Conservation (phyloP, 129 eudicot genomes). For the Flaveria ramosissima region DNA sequence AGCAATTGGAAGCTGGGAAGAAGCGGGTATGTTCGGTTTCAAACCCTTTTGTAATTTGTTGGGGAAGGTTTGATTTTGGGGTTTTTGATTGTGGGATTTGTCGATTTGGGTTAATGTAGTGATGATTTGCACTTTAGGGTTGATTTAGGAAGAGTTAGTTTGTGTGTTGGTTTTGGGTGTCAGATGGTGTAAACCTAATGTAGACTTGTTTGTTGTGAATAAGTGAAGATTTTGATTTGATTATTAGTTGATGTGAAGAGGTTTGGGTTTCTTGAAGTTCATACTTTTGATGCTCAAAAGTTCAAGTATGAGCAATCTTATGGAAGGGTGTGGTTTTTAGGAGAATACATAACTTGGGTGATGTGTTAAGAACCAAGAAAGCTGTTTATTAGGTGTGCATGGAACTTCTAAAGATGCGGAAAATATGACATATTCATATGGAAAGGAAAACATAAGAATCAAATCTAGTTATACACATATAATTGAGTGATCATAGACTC, state of each 20-base stretch:
- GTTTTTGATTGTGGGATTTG: background rate
- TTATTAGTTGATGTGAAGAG: background rate
- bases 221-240: background rate
- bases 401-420: background rate
- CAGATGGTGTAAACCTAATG: background rate
- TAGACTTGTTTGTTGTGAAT: background rate
- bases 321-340: background rate
- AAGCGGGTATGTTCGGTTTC: constrained; percentile 47
- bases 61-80: background rate
- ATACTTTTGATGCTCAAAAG: background rate
- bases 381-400: background rate
- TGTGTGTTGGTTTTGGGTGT: background rate
- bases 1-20: constrained; percentile 87
- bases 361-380: background rate
- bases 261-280: constrained; percentile 8
- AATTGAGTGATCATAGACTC: background rate
- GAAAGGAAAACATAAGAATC: background rate
- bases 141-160: background rate
- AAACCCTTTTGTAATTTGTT: background rate
- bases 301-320: background rate
- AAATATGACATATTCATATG: background rate
- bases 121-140: background rate
- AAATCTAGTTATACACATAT: background rate
- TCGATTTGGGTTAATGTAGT: background rate
- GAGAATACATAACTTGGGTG: background rate